These are phyloP conservation scores for Cyamopsis tetragonoloba DNA, from an alignment of 306 rosid species.

Conservation along the genomic window DNA sequence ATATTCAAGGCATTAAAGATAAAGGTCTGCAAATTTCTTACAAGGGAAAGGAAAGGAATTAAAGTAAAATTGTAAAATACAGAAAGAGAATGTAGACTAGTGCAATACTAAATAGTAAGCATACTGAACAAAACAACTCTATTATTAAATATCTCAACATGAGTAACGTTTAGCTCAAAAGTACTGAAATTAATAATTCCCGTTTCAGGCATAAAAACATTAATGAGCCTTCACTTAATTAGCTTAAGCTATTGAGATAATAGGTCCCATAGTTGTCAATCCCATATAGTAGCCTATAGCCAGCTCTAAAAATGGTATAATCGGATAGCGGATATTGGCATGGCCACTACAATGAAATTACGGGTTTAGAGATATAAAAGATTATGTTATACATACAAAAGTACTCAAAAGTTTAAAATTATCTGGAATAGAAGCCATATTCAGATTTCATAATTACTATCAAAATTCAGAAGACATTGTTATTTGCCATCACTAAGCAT, in stretches of 20 bases:
- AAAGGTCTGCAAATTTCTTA: neutral
- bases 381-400: too few relatives aligned
- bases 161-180: neutral
- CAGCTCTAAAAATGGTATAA: too few relatives aligned
- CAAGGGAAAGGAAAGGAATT: neutral
- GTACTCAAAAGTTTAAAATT: too few relatives aligned
- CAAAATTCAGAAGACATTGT: too few relatives aligned
- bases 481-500: too few relatives aligned
- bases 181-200: neutral
- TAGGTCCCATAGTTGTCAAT: too few relatives aligned
- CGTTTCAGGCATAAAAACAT: neutral
- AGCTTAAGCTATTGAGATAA: neutral
- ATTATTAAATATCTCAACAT: neutral
- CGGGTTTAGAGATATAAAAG: too few relatives aligned
- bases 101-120: neutral
- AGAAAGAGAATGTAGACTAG: neutral
- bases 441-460: too few relatives aligned
- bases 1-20: neutral
- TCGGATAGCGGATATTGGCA: too few relatives aligned
- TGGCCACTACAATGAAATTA: too few relatives aligned
- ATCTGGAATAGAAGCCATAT: too few relatives aligned
- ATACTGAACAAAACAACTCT: conserved; percentile 14
- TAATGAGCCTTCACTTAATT: neutral
- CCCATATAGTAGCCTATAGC: too few relatives aligned
- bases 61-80: neutral